Conservation (phyloP, 169 alveolate genomes). For the Cryptosporidium meleagridis region DNA sequence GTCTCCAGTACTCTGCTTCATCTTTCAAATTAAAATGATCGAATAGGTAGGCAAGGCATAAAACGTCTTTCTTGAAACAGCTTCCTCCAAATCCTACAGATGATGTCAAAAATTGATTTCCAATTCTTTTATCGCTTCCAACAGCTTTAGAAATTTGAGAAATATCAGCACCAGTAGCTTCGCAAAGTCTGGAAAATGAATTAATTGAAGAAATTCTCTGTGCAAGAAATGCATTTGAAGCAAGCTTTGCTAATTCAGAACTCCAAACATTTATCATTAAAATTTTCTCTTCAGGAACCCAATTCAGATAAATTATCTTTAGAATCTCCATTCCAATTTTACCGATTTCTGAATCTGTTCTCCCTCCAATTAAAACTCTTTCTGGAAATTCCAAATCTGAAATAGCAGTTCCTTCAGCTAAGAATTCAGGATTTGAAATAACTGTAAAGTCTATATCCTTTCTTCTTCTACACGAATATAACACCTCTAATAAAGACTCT, state of each 20-base stretch:
- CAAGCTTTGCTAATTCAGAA: constrained; percentile 89
- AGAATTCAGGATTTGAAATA: constrained; percentile 89
- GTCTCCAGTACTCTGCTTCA: constrained; percentile 86
- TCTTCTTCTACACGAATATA: constrained; percentile 70
- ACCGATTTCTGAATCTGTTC: constrained; percentile 72
- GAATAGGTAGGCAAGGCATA: constrained; percentile 84
- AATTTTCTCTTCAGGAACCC: constrained; percentile 85
- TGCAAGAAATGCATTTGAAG: constrained; percentile 91
- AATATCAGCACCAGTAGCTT: constrained; percentile 89
- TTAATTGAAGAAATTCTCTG: constrained; percentile 90
- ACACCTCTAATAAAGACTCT: constrained; percentile 80
- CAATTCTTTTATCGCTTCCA: constrained; percentile 87
- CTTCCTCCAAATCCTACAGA: constrained; percentile 94
- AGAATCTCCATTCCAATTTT: constrained; percentile 77
- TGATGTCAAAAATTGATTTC: constrained; percentile 86
- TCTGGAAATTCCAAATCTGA: constrained; percentile 84
- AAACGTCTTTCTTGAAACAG: constrained; percentile 90
- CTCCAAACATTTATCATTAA: constrained; percentile 84
- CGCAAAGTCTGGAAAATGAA: constrained; percentile 88
- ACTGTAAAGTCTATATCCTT: constrained; percentile 79
- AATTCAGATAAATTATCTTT: constrained; percentile 82
- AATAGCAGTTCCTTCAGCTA: constrained; percentile 90
- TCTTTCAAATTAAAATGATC: constrained; percentile 83
- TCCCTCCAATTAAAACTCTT: constrained; percentile 87
- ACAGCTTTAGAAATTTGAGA: constrained; percentile 75